Evolutionary conservation across 73 alveolate species (phyloP), one percentile per base, ranked within the genome.

Genomic region (Blepharisma stoltei): DNA sequence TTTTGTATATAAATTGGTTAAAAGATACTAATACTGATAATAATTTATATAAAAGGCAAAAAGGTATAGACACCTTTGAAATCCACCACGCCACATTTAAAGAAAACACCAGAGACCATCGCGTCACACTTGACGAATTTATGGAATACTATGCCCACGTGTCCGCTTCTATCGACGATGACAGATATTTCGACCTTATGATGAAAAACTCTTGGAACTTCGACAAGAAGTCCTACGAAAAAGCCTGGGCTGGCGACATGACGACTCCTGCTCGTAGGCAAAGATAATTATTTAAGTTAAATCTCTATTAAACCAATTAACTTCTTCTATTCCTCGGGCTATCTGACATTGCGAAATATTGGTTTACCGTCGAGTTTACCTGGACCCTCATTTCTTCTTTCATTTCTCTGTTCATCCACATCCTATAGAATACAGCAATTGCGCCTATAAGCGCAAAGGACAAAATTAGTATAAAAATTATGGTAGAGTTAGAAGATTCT

Each of bases 31-130:
- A n/a, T n/a, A n/a, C n/a, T n/a, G n/a, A n/a, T n/a, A n/a, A n/a
- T n/a, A n/a, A n/a, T n/a, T n/a, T n/a, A n/a, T n/a, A n/a, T n/a
- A n/a, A n/a, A n/a, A n/a, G n/a, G n/a, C n/a, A n/a, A n/a, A n/a
- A n/a, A n/a, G n/a, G n/a, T n/a, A n/a, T n/a, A 44, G 95, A 88
- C 23, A 41, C 80, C 6, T 88, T 88, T 80, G 87, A 52, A 18
- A 69, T 87, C 21, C 85, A 83, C 47, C 95, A 88, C 78, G 70
- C 66, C 55, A 89, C 78, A 1, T 25, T 60, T 25, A 60, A 60
- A 25, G 73, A 25, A 25, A 60, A 60, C 5, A 20, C 73, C 23
- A n/a, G 73, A 38, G 73, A 60, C 46, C 23, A 14, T 25, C 0
- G 73, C 6, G 73, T 60, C 23, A 60, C 73, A 14, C 18, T 60